Evolutionary conservation across 306 rosid genomes (phyloP), one percentile per base, ranked within the genome.

Genomic region (Morella rubra): DNA sequence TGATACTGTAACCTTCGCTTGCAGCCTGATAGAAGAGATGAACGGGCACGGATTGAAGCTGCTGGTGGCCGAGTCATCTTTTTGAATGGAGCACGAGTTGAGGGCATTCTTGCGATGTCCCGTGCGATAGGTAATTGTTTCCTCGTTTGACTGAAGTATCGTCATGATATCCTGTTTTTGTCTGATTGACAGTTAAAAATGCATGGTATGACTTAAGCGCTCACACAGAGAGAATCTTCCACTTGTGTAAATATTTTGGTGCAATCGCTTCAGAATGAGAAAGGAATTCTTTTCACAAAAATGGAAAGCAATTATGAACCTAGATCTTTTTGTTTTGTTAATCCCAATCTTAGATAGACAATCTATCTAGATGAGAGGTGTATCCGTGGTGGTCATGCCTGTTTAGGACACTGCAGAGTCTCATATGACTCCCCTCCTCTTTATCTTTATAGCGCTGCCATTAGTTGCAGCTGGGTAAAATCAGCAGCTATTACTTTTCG

Each of bases 71-170:
- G 81, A 49, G 68, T 78, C 46, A 65, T 77, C 47, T 74, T 73
- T 54, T 51, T 73, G 19, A 79, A 79, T 53, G 84, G 82, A 59
- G 80, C 82, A 45, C 84, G 84, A 20, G 85, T 78, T 15, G 74
- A 79, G 60, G 90, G 84, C 72, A 74, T 62, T 82, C 90, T 79
- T 44, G 81, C 82, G 53, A 79, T 81, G 84, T 79, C 82, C 75
- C 78, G 71, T 13, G 82, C 80, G 15, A 74, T 78, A 50, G 84
- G 90, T 86, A 77, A 80, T 61, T 10, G n/a, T 47, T 55, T 19
- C 15, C 5, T 19, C 8, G 1, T 40, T 20, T 19, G 11, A 20
- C 10, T 20, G 42, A 47, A 45, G 62, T 42, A 42, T 18, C 44
- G 3, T 20, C 41, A 42, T 6, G 18, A 13, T 8, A 6, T 61